Evolutionary conservation across 768 basidiomycete species (phyloP).

Genomic region (Phaeotremella skinneri): DNA sequence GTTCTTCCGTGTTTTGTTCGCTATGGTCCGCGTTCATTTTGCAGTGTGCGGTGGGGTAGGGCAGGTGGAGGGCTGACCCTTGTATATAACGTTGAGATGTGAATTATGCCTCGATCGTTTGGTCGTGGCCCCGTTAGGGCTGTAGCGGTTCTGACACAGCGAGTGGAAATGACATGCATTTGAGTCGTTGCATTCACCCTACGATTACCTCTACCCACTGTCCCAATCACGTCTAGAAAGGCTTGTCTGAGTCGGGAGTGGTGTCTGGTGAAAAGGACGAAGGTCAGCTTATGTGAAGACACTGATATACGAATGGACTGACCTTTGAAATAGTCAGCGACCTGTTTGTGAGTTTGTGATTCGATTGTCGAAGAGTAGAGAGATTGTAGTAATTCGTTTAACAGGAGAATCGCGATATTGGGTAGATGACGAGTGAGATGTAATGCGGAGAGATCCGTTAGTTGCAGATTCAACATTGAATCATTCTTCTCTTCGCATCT

Average conservation of each 20-base stretch:
- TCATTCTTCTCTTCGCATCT: neutral
- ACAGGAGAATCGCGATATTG: neutral
- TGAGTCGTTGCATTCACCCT: no score
- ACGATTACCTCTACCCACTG: no score
- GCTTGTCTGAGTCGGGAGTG: constrained; percentile 48
- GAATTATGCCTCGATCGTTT: neutral
- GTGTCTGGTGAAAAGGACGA: constrained; percentile 28
- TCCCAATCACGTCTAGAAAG: constrained; percentile 46
- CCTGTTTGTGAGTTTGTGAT: neutral
- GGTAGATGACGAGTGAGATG: neutral
- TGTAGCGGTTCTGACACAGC: no score
- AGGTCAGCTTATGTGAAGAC: neutral
- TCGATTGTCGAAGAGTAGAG: neutral
- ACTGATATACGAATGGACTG: neutral
- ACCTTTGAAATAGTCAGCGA: constrained; percentile 19
- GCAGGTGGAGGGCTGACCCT: neutral
- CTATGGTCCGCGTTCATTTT: no score
- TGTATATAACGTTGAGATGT: neutral
- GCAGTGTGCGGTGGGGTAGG: neutral
- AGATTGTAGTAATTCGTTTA: neutral
- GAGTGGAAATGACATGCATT: no score
- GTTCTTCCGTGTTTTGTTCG: no score
- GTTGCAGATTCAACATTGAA: neutral
- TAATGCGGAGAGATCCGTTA: neutral
- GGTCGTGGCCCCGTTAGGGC: no score